phyloP scores from a whole-genome alignment of 2,329 filamentous ascomycete species.

The Aspergillus texensis region DNA sequence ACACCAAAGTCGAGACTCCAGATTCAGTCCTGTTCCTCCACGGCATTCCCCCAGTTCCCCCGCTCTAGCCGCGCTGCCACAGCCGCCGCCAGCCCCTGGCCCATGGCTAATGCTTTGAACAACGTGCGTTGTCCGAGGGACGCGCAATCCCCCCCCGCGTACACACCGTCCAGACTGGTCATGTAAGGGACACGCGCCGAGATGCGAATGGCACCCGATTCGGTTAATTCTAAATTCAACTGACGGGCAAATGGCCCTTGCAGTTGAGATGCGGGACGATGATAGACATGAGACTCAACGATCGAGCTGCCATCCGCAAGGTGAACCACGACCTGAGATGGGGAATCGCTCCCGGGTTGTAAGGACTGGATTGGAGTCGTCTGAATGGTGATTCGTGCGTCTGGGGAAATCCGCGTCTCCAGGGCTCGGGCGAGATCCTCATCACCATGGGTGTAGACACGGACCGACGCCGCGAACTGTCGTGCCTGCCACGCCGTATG shows the following conservation, averaged over 20 bases:
- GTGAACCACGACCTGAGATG: too few relatives aligned
- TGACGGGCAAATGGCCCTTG: too few relatives aligned
- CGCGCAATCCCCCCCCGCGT: conserved; percentile 1
- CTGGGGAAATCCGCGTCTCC: neutral
- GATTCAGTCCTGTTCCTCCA: too few relatives aligned
- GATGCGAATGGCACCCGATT: conserved; percentile 1
- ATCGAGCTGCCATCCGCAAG: too few relatives aligned
- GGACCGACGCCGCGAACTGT: neutral
- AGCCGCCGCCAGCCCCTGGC: neutral
- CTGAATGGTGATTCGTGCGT: too few relatives aligned
- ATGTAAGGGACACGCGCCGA: conserved; percentile 3
- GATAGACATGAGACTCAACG: too few relatives aligned
- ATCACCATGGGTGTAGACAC: conserved; percentile 4
- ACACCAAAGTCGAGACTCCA: too few relatives aligned
- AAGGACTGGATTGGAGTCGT: too few relatives aligned
- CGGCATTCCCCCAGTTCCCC: neutral
- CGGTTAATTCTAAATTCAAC: neutral
- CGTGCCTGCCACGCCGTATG: neutral
- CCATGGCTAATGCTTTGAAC: conserved; percentile 2
- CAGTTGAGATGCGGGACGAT: too few relatives aligned
- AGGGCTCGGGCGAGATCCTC: conserved; percentile 1
- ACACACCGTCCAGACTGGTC: conserved; percentile 2
- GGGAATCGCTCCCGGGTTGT: too few relatives aligned
- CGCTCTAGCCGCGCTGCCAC: conserved; percentile 1
- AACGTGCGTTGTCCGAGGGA: neutral